A percentile compares a stretch with the other conserved stretches of the same genome.
Conservation (phyloP, 352 stramenopile species). For the Globisporangium perplexum region DNA sequence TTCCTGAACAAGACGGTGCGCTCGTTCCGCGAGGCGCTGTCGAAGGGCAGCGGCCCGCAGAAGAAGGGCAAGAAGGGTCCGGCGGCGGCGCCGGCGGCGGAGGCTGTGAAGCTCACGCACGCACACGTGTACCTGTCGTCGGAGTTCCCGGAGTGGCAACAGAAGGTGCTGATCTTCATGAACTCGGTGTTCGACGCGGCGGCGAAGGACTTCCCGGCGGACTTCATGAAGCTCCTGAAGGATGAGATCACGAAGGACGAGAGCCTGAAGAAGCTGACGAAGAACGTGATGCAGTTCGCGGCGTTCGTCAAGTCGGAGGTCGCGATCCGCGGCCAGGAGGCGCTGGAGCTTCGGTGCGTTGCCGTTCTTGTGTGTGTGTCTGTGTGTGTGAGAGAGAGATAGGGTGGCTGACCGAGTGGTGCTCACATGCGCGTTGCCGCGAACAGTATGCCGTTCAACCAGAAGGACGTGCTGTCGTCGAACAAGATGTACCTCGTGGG, state of each 20-base stretch:
- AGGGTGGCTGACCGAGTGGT: background rate
- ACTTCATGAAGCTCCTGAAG: constrained; percentile 90
- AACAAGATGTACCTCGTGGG: constrained; percentile 90
- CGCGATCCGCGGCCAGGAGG: constrained; percentile 88
- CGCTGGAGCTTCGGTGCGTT: constrained; percentile 87
- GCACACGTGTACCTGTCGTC: constrained; percentile 84
- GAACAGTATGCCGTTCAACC: constrained; percentile 91
- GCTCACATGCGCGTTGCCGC: constrained; percentile 3
- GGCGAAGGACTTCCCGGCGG: constrained; percentile 62
- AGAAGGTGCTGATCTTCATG: constrained; percentile 85
- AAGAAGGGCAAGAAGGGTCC: constrained; percentile 92
- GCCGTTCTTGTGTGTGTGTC: constrained; percentile 2
- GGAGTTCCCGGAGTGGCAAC: constrained; percentile 81
- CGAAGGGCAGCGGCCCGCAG: constrained; percentile 52
- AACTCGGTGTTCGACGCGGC: constrained; percentile 48
- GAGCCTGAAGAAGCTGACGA: constrained; percentile 87
- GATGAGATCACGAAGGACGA: constrained; percentile 59
- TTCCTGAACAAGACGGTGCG: constrained; percentile 92
- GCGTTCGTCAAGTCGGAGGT: constrained; percentile 94
- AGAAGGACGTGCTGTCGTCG: constrained; percentile 89
- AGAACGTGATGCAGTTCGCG: constrained; percentile 97
- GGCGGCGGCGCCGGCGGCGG: constrained; percentile 38
- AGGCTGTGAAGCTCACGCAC: constrained; percentile 85
- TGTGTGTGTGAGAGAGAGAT: constrained; percentile 7
- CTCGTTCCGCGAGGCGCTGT: constrained; percentile 83